Base-by-base conservation (phyloP, 768 basidiomycete species). In the Kwoniella sp. region DNA sequence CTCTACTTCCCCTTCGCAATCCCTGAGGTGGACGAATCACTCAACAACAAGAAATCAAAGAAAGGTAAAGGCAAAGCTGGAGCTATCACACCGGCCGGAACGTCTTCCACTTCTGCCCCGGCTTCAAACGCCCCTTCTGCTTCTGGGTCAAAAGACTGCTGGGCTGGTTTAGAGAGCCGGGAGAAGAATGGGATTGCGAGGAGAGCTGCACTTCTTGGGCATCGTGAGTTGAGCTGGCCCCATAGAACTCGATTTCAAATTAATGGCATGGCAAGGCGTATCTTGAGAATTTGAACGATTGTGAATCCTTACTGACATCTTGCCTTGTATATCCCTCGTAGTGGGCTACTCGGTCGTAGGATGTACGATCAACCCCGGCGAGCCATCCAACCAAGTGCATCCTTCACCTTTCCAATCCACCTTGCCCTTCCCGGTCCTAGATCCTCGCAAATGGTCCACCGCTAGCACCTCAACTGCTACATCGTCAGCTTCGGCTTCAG, bases 281-380 rank as follows among this genome's bases (percentile, higher is more conserved):
- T n/a, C n/a, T n/a, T n/a, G n/a, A 7, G 26, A 25, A 23, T 25
- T 54, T 20, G 25, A 48, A 31, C 23, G 15, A 28, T 4, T 23
- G 26, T 7, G 7, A 48, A 9, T 12, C n/a, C 58, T 51, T 8
- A 51, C 2, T 38, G 37, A 22, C 22, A 59, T 29, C 4, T 11
- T 37, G 20, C n/a, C n/a, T n/a, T n/a, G n/a, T n/a, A n/a, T n/a
- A n/a, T n/a, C n/a, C n/a, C n/a, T 17, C 20, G 37, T 47, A 79
- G 77, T 79, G 47, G 77, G 77, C 1, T 75, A 73, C 63, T 63
- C 57, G 11, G 72, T 77, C 8, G 54, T 79, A 7, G 77, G 74
- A 30, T 73, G 67, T 56, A 77, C 77, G 23, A 38, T 79, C 54
- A 37, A 52, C 13, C 63, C 63, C 1, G 23, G 64, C 20, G 71